Conservation (phyloP, 75 land plant species). For the Pseudotsuga menziesii region DNA sequence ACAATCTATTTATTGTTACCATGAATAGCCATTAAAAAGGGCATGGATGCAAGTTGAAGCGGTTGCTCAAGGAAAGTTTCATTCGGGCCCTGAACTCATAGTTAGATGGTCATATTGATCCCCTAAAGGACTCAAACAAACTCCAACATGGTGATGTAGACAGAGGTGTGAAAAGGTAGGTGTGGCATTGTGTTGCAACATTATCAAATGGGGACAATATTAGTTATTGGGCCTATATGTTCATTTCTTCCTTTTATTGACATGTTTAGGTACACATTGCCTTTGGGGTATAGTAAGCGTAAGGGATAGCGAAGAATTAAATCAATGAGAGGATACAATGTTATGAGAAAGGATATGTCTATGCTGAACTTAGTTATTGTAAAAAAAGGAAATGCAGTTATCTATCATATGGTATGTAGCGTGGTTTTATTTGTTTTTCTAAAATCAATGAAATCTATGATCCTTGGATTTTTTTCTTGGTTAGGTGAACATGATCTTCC, state of each 20-base stretch:
- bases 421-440: neutral
- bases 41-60: no score
- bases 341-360: conserved; percentile 78
- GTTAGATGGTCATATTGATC: no score
- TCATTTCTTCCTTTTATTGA: conserved; percentile 1
- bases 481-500: conserved; percentile 79
- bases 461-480: neutral
- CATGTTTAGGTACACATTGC: conserved; percentile 50
- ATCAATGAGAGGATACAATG: conserved; percentile 83
- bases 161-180: no score
- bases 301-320: conserved; percentile 78
- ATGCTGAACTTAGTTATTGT: conserved; percentile 82
- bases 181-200: no score
- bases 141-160: no score
- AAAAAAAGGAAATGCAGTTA: conserved; percentile 56
- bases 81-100: no score
- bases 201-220: no score
- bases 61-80: no score
- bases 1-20: no score
- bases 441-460: neutral
- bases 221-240: neutral
- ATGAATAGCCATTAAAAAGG: no score
- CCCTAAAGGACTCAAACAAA: no score
- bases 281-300: conserved; percentile 74
- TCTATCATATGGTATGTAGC: neutral